Evolutionary conservation across 345 rosid species (phyloP).

Genomic region (Corchorus capsularis): DNA sequence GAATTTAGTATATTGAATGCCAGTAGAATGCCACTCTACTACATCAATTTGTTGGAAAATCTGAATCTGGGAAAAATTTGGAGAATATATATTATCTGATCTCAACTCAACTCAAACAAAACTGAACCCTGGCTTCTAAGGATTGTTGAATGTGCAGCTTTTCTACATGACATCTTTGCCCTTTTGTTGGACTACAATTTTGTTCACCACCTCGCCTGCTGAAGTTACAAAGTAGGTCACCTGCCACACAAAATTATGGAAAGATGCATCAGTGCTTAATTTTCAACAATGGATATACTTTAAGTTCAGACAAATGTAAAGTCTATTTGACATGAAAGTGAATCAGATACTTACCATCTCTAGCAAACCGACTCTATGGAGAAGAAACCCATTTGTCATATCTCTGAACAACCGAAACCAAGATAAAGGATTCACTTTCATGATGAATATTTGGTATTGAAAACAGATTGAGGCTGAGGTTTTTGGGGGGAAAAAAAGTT

Average conservation of each 20-base stretch:
- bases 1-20: not conserved
- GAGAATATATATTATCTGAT: not conserved
- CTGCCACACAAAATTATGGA: slow-evolving; percentile 31
- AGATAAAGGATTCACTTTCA: not conserved
- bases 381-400: slow-evolving; percentile 66
- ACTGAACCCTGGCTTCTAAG: not conserved
- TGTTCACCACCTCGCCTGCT: slow-evolving; percentile 48
- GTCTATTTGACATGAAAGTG: not conserved
- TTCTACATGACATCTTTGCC: slow-evolving; percentile 49
- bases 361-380: slow-evolving; percentile 60
- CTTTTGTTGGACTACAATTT: slow-evolving; percentile 40
- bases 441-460: not conserved
- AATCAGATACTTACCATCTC: slow-evolving; percentile 56
- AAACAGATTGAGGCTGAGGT: not conserved
- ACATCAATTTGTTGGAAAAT: not conserved
- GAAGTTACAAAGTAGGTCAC: slow-evolving; percentile 55
- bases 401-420: slow-evolving; percentile 38
- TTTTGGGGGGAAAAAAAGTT: not conserved
- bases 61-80: not conserved
- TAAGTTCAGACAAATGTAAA: not conserved
- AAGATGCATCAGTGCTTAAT: not conserved
- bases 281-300: not conserved
- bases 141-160: not conserved
- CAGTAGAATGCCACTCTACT: not conserved
- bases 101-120: not conserved